phyloP scores from a whole-genome alignment of 768 basidiomycete species.

The Xerocomellus amylosporus region DNA sequence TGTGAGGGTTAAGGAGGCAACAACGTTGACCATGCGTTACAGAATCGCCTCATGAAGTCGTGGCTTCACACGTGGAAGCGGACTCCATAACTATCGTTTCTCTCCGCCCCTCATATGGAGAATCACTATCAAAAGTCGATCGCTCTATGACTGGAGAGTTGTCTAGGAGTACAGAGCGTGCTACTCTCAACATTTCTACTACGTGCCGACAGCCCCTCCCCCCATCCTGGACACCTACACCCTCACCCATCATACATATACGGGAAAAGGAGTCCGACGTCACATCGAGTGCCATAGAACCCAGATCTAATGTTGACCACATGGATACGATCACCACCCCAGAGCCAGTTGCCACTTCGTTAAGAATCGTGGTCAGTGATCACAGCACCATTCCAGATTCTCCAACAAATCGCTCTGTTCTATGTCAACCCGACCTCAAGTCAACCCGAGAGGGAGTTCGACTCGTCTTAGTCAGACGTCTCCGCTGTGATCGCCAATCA shows the following conservation, averaged over 20 bases:
- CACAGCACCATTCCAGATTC: constrained; percentile 18
- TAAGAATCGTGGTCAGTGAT: constrained; percentile 31
- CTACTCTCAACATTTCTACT: constrained; percentile 9
- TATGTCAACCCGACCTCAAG: constrained; percentile 28
- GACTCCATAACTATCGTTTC: constrained; percentile 3
- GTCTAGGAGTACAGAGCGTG: constrained; percentile 8
- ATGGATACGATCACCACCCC: constrained; percentile 8
- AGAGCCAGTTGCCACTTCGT: constrained; percentile 11
- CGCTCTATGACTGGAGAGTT: background rate
- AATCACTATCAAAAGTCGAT: constrained; percentile 4
- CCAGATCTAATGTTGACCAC: constrained; percentile 7
- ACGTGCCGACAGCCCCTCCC: constrained; percentile 4
- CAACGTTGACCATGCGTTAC: constrained; percentile 11
- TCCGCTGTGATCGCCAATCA: constrained; percentile 57
- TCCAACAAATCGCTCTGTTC: constrained; percentile 1
- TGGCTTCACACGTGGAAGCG: constrained; percentile 13
- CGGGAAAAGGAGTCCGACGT: constrained; percentile 15
- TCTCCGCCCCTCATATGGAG: constrained; percentile 5
- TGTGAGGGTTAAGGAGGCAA: background rate
- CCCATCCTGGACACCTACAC: constrained; percentile 12
- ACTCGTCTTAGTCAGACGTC: constrained; percentile 58
- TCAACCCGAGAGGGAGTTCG: constrained; percentile 60
- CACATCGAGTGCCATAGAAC: constrained; percentile 8
- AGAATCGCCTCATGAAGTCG: constrained; percentile 14
- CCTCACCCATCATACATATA: constrained; percentile 11